These are phyloP conservation scores for Rhododendron mucronatum DNA, from an alignment of 148 eudicot genomes.

Conservation along the genomic window DNA sequence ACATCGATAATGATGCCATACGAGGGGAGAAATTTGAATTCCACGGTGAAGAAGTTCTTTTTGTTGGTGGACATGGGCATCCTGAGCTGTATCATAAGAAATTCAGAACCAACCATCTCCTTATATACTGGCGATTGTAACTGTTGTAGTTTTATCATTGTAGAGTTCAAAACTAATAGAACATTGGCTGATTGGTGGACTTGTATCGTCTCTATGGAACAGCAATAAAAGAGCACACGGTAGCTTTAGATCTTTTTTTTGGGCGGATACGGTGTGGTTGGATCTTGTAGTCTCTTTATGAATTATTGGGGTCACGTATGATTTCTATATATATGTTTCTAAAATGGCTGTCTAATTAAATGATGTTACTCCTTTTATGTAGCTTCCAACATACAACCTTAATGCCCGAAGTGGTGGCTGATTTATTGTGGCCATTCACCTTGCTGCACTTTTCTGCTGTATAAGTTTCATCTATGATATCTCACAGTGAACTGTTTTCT, in stretches of 20 bases:
- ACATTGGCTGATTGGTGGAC: constrained; percentile 33
- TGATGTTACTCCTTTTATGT: neutral
- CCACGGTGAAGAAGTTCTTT: constrained; percentile 29
- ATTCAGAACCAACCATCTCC: constrained; percentile 15
- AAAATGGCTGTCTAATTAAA: neutral
- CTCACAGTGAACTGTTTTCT: neutral
- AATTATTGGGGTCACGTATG: neutral
- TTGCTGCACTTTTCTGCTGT: neutral
- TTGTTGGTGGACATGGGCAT: constrained; percentile 24
- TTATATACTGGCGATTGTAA: constrained; percentile 32
- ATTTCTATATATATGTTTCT: neutral
- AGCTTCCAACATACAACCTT: neutral
- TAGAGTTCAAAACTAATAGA: constrained; percentile 42
- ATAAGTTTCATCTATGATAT: neutral
- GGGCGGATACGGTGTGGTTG: neutral
- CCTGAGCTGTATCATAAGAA: constrained; percentile 36
- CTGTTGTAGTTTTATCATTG: constrained; percentile 49
- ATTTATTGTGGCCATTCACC: neutral
- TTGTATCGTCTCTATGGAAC: constrained; percentile 28
- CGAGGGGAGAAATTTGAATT: constrained; percentile 24
- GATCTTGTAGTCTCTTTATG: constrained; percentile 17
- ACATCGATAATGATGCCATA: constrained; percentile 39
- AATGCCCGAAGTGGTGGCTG: neutral
- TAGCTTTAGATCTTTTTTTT: constrained; percentile 16
- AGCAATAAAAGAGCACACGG: constrained; percentile 34